Evolutionary conservation across 2,329 filamentous ascomycete species (phyloP).

Genomic region (Cercospora nicotianae): DNA sequence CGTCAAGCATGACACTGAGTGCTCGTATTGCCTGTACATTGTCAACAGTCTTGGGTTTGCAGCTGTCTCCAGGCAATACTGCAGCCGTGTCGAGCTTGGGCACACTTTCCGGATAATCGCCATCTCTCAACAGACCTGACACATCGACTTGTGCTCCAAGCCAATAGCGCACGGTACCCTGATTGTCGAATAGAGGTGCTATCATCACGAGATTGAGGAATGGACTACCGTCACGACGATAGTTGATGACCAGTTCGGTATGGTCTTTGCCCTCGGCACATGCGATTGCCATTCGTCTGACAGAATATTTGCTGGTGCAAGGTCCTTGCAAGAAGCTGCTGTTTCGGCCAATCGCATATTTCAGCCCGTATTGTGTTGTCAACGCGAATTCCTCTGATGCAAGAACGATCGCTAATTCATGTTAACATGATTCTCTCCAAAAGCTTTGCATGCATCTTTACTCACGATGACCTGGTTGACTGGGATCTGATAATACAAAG

Average conservation of each 20-base stretch:
- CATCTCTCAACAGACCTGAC: constrained; percentile 65
- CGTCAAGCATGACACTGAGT: constrained; percentile 67
- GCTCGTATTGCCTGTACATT: constrained; percentile 53
- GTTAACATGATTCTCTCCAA: neutral
- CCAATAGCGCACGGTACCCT: constrained; percentile 65
- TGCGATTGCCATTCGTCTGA: constrained; percentile 61
- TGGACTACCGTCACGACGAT: constrained; percentile 68
- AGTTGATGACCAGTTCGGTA: constrained; percentile 74
- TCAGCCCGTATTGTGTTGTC: constrained; percentile 71
- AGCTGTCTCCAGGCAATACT: constrained; percentile 30
- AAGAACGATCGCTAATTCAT: constrained; percentile 62
- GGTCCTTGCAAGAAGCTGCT: constrained; percentile 77
- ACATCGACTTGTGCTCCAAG: constrained; percentile 73
- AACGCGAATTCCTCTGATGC: constrained; percentile 73
- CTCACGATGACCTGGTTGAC: constrained; percentile 63
- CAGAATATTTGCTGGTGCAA: constrained; percentile 63
- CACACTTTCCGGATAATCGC: constrained; percentile 63
- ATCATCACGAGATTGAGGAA: constrained; percentile 78
- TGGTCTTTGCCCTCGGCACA: constrained; percentile 64
- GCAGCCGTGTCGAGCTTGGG: constrained; percentile 38
- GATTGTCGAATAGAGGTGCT: constrained; percentile 68
- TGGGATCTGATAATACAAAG: constrained; percentile 74
- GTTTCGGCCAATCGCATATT: constrained; percentile 71
- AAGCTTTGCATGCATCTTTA: neutral
- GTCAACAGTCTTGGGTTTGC: constrained; percentile 25